phyloP scores from a whole-genome alignment of 2,329 filamentous ascomycete species.

The Colletotrichum orchidophilum region DNA sequence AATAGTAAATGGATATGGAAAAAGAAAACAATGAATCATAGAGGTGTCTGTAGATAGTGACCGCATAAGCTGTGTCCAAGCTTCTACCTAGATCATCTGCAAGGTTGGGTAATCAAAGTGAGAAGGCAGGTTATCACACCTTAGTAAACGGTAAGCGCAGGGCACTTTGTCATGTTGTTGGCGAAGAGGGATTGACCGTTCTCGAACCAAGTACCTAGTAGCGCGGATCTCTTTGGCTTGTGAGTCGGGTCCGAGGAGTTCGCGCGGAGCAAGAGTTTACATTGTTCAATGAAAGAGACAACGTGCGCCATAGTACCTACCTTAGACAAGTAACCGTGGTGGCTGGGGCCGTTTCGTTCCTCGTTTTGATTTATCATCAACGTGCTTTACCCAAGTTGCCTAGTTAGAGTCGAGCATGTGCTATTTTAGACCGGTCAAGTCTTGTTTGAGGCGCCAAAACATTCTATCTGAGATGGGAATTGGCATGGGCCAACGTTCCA shows the following conservation, averaged over 20 bases:
- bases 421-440: conserved; percentile 14
- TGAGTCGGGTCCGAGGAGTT: conserved; percentile 15
- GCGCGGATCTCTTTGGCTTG: background rate
- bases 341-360: background rate
- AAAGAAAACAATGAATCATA: background rate
- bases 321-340: background rate
- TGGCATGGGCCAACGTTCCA: background rate
- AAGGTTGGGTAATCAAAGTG: background rate
- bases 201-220: conserved; percentile 28
- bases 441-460: conserved; percentile 5
- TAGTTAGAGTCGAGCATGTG: background rate
- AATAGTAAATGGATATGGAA: background rate
- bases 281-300: background rate
- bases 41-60: background rate
- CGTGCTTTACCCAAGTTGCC: background rate
- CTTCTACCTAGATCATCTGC: background rate
- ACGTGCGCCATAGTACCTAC: background rate
- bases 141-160: background rate
- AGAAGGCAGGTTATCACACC: background rate
- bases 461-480: background rate
- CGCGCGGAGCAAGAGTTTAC: background rate
- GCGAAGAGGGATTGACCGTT: background rate
- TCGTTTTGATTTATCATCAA: background rate
- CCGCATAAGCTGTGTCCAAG: background rate
- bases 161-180: conserved; percentile 17